A percentile compares a stretch with the other conserved stretches of the same genome.
Evolutionary conservation across 2,329 filamentous ascomycete species (phyloP).

Genomic region (Dryadomyces quercivorus): DNA sequence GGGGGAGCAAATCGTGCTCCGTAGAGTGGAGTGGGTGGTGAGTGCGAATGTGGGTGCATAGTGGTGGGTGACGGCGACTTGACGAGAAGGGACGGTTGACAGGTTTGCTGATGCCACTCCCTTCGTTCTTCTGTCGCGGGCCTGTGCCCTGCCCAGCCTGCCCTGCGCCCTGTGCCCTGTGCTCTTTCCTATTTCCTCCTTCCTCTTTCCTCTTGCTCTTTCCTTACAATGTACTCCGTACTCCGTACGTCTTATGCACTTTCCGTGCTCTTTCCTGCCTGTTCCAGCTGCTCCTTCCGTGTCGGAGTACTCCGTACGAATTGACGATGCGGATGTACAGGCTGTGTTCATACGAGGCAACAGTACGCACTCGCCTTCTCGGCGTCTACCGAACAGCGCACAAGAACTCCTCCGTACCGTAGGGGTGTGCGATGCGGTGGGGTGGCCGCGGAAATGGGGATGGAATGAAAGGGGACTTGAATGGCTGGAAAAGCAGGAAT

Average conservation of each 20-base stretch:
- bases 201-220: too few species aligned
- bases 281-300: too few species aligned
- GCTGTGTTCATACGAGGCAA: not conserved
- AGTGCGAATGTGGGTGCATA: constrained; percentile 1
- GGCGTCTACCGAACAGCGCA: not conserved
- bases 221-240: too few species aligned
- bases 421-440: not conserved
- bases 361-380: not conserved
- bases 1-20: not conserved
- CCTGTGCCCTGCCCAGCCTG: too few species aligned
- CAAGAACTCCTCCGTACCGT: not conserved
- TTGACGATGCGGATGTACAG: not conserved
- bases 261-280: not conserved
- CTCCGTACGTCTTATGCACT: too few species aligned
- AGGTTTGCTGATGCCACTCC: not conserved
- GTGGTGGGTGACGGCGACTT: not conserved
- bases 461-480: not conserved
- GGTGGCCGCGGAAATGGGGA: not conserved
- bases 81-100: not conserved
- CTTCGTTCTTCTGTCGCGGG: not conserved
- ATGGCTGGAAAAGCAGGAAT: too few species aligned
- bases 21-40: not conserved
- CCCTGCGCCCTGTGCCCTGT: not conserved
- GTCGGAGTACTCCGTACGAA: too few species aligned
- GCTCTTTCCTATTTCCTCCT: too few species aligned